A percentile compares a stretch with the other conserved stretches of the same genome.
Conservation (phyloP, 352 stramenopile genomes). For the Peronosclerospora sorghi region DNA sequence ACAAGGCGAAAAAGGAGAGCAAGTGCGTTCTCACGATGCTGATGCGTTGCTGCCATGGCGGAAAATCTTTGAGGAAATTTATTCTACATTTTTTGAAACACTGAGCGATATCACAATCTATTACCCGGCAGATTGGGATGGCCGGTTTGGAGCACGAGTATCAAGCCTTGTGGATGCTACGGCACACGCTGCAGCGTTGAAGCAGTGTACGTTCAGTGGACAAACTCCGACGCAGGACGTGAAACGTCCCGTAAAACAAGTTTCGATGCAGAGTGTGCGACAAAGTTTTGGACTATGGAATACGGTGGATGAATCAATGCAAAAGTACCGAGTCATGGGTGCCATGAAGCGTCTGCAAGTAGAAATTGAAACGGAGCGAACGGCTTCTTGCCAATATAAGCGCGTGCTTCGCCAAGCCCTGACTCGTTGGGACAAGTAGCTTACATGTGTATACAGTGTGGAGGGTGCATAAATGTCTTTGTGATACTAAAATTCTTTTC, state of each 20-base stretch:
- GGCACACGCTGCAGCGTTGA: background rate
- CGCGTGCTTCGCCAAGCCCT: conserved; percentile 51
- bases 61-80: conserved; percentile 46
- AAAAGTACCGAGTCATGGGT: conserved; percentile 16
- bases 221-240: conserved; percentile 3
- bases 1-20: conserved; percentile 4
- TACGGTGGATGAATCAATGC: conserved; percentile 8
- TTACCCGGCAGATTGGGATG: conserved; percentile 20
- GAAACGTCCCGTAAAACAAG: conserved; percentile 8
- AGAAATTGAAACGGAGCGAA: conserved; percentile 43
- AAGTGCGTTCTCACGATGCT: conserved; percentile 10
- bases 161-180: conserved; percentile 8
- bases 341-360: conserved; percentile 37
- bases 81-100: conserved; percentile 48
- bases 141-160: conserved; percentile 5
- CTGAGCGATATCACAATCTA: conserved; percentile 38
- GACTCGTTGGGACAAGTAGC: conserved; percentile 29
- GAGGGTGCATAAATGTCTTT: too few species aligned
- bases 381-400: conserved; percentile 36
- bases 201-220: background rate
- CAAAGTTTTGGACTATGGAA: conserved; percentile 24
- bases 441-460: conserved; percentile 2
- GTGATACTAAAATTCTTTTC: too few species aligned
- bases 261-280: conserved; percentile 28
- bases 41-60: conserved; percentile 36